These are phyloP conservation scores for Ustilago curta DNA, from an alignment of 1,284 basidiomycete genomes.

Conservation along the genomic window DNA sequence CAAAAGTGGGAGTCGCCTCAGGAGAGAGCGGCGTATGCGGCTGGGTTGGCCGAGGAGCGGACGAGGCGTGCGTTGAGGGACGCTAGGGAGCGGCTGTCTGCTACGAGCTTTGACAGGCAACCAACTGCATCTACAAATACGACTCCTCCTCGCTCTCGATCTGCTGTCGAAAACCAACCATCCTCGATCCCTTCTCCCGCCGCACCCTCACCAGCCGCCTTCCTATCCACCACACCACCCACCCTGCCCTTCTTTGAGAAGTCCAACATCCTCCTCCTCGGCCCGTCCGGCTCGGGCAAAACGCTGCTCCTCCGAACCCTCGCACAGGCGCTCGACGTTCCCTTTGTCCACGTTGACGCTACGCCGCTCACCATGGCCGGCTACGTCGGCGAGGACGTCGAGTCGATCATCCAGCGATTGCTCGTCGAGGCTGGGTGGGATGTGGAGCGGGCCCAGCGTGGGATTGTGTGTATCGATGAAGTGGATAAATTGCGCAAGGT, in stretches of 20 bases:
- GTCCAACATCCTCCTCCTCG: slow-evolving; percentile 85
- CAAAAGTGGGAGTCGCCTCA: slow-evolving; percentile 29
- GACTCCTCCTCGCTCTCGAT: not conserved
- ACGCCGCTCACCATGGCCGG: slow-evolving; percentile 59
- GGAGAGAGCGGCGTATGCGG: slow-evolving; percentile 27
- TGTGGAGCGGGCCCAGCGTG: slow-evolving; percentile 37
- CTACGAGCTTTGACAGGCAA: not conserved
- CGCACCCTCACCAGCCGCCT: not conserved
- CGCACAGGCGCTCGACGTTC: slow-evolving; percentile 52
- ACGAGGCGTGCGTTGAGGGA: slow-evolving; percentile 23
- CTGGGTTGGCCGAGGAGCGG: slow-evolving; percentile 28
- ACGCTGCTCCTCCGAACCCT: slow-evolving; percentile 54
- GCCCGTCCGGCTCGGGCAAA: slow-evolving; percentile 73
- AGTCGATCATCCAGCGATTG: slow-evolving; percentile 50
- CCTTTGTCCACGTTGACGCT: slow-evolving; percentile 57
- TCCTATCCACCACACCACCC: slow-evolving; percentile 23
- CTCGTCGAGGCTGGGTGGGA: slow-evolving; percentile 49
- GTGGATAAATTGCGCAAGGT: slow-evolving; percentile 84
- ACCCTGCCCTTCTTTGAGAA: slow-evolving; percentile 75
- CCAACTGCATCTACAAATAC: not conserved
- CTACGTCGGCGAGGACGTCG: slow-evolving; percentile 62
- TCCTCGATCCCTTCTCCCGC: not conserved
- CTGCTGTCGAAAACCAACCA: not conserved
- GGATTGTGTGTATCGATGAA: slow-evolving; percentile 94
- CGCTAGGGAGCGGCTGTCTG: slow-evolving; percentile 23